Conservation (phyloP, 2,329 filamentous ascomycete genomes). For the Colletotrichum eremochloae region DNA sequence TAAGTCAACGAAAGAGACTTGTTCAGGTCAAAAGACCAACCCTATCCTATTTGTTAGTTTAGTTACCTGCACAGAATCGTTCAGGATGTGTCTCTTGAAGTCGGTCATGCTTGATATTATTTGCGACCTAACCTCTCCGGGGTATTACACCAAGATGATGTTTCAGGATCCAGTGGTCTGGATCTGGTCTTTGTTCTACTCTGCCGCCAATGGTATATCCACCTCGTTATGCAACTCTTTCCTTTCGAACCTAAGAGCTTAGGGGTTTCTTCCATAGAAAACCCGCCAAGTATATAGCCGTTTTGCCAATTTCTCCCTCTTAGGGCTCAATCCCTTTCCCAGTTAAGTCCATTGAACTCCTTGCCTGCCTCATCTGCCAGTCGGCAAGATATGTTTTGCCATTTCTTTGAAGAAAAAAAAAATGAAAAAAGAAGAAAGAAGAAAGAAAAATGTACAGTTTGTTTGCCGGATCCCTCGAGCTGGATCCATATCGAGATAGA, state of each 20-base stretch:
- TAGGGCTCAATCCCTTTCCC: neutral
- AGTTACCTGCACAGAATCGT: neutral
- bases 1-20: neutral
- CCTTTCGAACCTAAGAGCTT: neutral
- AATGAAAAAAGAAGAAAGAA: neutral
- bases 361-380: slow-evolving; percentile 25
- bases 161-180: slow-evolving; percentile 9
- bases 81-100: neutral
- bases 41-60: neutral
- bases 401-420: neutral
- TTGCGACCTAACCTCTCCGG: slow-evolving; percentile 19
- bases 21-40: neutral
- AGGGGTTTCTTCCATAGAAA: neutral
- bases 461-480: neutral
- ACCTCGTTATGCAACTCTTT: slow-evolving; percentile 25
- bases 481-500: slow-evolving; percentile 36
- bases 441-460: neutral
- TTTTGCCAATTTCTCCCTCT: neutral
- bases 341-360: slow-evolving; percentile 25
- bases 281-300: neutral
- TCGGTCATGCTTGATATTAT: slow-evolving; percentile 11
- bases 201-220: slow-evolving; percentile 38
- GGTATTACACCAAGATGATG: slow-evolving; percentile 8
- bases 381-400: neutral
- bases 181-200: neutral